These are phyloP conservation scores for Tilletia indica DNA, from an alignment of 1,284 basidiomycete genomes.

Conservation along the genomic window DNA sequence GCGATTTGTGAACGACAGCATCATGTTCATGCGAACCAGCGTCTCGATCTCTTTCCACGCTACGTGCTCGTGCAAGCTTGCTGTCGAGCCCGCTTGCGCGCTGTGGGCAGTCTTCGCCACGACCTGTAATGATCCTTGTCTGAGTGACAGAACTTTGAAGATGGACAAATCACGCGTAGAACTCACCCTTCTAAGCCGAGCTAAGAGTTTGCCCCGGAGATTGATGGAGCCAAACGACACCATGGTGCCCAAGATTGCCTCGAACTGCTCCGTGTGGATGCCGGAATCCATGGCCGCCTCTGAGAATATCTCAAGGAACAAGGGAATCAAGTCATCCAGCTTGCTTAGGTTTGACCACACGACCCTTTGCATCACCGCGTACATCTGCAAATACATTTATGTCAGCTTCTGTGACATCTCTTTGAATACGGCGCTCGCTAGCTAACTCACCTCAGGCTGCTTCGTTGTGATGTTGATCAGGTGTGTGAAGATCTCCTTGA, in stretches of 20 bases:
- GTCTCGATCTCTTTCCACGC: slow-evolving; percentile 53
- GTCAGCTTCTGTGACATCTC: no score
- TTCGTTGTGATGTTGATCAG: slow-evolving; percentile 51
- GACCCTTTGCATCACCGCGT: slow-evolving; percentile 49
- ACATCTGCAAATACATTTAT: slow-evolving; percentile 29
- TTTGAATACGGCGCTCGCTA: not conserved
- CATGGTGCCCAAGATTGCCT: slow-evolving; percentile 52
- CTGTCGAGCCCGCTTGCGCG: not conserved
- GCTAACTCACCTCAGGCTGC: slow-evolving; percentile 32
- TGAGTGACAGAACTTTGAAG: not conserved
- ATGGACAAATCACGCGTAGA: not conserved
- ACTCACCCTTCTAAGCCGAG: slow-evolving; percentile 41
- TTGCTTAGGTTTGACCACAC: slow-evolving; percentile 51
- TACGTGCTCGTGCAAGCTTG: slow-evolving; percentile 38
- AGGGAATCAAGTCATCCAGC: slow-evolving; percentile 49
- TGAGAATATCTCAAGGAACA: slow-evolving; percentile 46
- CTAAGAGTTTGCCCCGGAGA: slow-evolving; percentile 47
- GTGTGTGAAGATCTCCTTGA: slow-evolving; percentile 50
- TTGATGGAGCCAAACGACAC: slow-evolving; percentile 51
- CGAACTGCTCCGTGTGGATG: slow-evolving; percentile 46
- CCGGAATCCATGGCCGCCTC: slow-evolving; percentile 53
- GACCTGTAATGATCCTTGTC: not conserved
- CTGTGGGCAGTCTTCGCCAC: slow-evolving; percentile 50
- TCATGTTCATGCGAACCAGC: slow-evolving; percentile 50
- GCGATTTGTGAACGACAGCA: slow-evolving; percentile 48